Percentiles rank a stretch among this genome's conserved stretches.
phyloP scores from a whole-genome alignment of 1,139 yeast species.

The Geotrichum carabidarum region DNA sequence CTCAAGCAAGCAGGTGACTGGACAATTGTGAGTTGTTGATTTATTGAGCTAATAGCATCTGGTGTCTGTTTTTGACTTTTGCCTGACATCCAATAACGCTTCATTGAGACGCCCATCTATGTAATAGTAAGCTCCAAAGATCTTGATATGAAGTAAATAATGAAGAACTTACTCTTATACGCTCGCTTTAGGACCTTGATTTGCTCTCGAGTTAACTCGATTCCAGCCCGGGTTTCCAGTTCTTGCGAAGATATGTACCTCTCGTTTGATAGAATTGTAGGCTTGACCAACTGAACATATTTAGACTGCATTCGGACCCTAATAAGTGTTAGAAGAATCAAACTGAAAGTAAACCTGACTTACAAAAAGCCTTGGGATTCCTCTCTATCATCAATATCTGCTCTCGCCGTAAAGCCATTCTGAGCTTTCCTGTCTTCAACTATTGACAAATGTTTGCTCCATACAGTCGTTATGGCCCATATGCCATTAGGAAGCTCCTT shows the following conservation, averaged over 20 bases:
- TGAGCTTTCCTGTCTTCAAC: conserved; percentile 3
- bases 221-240: conserved; percentile 33
- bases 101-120: conserved; percentile 41
- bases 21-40: conserved; percentile 25
- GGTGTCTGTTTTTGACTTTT: conserved; percentile 38
- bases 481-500: conserved; percentile 1
- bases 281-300: conserved; percentile 30
- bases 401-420: conserved; percentile 10
- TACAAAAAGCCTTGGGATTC: conserved; percentile 22
- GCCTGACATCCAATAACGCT: conserved; percentile 40
- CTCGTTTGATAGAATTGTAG: conserved; percentile 22
- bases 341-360: background rate
- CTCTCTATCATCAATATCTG: conserved; percentile 15
- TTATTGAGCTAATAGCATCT: conserved; percentile 29
- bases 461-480: conserved; percentile 26
- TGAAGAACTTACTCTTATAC: conserved; percentile 25
- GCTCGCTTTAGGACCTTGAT: conserved; percentile 36
- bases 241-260: conserved; percentile 30
- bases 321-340: background rate
- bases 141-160: background rate
- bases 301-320: conserved; percentile 24
- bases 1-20: conserved; percentile 31
- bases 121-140: background rate
- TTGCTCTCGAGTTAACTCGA: conserved; percentile 33
- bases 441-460: conserved; percentile 24